Conservation (phyloP, 2,329 filamentous ascomycete genomes). For the Sarocladiaceae sp. region DNA sequence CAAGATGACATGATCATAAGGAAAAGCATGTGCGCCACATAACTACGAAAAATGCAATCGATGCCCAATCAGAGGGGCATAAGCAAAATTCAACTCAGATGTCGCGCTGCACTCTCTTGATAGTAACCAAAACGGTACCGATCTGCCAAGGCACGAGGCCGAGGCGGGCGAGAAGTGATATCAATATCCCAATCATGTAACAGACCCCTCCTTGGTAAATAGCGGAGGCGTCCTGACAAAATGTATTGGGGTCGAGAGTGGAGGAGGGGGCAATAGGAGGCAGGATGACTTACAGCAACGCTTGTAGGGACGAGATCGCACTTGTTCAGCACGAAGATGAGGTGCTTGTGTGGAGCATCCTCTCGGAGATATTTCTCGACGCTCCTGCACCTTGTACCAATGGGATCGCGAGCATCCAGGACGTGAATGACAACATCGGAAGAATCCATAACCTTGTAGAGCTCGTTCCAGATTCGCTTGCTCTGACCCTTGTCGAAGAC, state of each 20-base stretch:
- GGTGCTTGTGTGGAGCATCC: slow-evolving; percentile 92
- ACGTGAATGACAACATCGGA: slow-evolving; percentile 96
- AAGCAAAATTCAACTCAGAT: slow-evolving; percentile 94
- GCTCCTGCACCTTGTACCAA: slow-evolving; percentile 77
- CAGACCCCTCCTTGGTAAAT: slow-evolving; percentile 77
- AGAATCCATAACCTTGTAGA: slow-evolving; percentile 92
- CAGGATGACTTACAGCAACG: slow-evolving; percentile 75
- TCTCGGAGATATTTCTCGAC: slow-evolving; percentile 84
- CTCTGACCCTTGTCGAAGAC: slow-evolving; percentile 94
- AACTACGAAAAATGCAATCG: slow-evolving; percentile 94
- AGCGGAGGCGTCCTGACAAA: slow-evolving; percentile 80
- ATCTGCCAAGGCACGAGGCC: slow-evolving; percentile 50
- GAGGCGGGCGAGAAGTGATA: slow-evolving; percentile 31
- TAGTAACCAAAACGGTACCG: slow-evolving; percentile 81
- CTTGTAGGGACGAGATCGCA: slow-evolving; percentile 82
- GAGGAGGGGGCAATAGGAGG: slow-evolving; percentile 12
- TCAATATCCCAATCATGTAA: slow-evolving; percentile 99
- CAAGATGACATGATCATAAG: slow-evolving; percentile 18
- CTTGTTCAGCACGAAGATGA: slow-evolving; percentile 45
- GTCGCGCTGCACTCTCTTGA: slow-evolving; percentile 76
- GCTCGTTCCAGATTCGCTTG: slow-evolving; percentile 94
- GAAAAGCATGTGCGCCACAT: slow-evolving; percentile 70
- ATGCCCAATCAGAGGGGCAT: slow-evolving; percentile 43
- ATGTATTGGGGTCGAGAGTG: slow-evolving; percentile 49
- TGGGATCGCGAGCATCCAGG: slow-evolving; percentile 79